Conservation (phyloP, 495 filamentous ascomycete species). For the Tuber indicum region DNA sequence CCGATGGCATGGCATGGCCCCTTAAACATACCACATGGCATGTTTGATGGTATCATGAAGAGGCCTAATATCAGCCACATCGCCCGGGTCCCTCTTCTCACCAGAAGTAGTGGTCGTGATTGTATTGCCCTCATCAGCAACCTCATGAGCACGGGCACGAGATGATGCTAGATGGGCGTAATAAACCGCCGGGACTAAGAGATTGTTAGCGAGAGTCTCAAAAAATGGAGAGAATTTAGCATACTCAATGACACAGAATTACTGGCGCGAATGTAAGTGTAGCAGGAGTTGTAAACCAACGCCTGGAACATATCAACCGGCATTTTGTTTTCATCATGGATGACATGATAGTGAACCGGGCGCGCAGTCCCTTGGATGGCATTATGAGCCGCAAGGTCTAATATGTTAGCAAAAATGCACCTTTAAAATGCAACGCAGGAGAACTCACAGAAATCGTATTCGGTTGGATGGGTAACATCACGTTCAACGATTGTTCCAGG, state of each 20-base stretch:
- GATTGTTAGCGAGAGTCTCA: conserved; percentile 32
- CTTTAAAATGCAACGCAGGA: neutral
- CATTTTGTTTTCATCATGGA: conserved; percentile 68
- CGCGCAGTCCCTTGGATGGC: conserved; percentile 74
- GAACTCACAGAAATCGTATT: conserved; percentile 75
- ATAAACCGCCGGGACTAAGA: conserved; percentile 72
- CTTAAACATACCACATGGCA: conserved; percentile 41
- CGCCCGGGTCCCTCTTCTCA: conserved; percentile 14
- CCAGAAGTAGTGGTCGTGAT: conserved; percentile 29
- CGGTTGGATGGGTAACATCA: conserved; percentile 81
- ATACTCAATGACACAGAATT: conserved; percentile 80
- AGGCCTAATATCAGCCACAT: conserved; percentile 25
- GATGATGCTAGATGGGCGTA: conserved; percentile 85
- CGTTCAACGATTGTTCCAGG: conserved; percentile 79
- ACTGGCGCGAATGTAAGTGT: conserved; percentile 84
- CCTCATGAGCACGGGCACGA: conserved; percentile 68
- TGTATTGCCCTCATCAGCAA: conserved; percentile 35
- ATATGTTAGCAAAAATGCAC: conserved; percentile 16
- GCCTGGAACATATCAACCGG: conserved; percentile 62
- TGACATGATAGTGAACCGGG: conserved; percentile 74
- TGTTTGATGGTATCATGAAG: conserved; percentile 35
- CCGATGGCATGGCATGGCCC: neutral
- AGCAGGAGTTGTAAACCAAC: conserved; percentile 87
- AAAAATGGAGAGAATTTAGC: conserved; percentile 25
- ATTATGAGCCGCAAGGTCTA: conserved; percentile 57